Percentiles rank a stretch among this genome's conserved stretches.
Evolutionary conservation across 177 flowering plant genomes (phyloP).

Genomic region (Vitis hybrid): DNA sequence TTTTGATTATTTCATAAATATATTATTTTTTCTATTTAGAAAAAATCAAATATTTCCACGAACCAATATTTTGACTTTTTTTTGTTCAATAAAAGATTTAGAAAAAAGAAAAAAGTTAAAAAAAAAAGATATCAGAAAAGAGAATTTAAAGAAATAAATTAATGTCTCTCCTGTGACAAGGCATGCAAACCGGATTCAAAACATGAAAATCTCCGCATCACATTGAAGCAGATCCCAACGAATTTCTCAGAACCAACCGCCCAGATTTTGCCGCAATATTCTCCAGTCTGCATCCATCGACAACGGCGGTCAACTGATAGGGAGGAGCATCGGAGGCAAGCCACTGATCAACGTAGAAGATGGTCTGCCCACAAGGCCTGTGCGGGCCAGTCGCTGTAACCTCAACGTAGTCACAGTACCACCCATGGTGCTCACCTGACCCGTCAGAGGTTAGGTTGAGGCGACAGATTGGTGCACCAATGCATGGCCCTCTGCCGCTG

Average conservation of each 20-base stretch:
- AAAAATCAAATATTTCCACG: no score
- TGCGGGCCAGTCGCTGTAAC: conserved; percentile 66
- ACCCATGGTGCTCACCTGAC: conserved; percentile 52
- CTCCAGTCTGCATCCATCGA: conserved; percentile 33
- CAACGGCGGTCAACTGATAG: conserved; percentile 30
- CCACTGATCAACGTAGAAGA: conserved; percentile 62
- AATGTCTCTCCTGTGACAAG: no score
- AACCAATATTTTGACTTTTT: no score
- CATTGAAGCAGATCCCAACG: not conserved
- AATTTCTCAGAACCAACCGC: conserved; percentile 21
- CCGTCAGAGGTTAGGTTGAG: conserved; percentile 73
- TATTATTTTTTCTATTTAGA: no score
- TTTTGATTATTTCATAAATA: no score
- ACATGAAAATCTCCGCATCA: no score
- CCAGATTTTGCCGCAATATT: not conserved
- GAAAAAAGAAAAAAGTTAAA: no score
- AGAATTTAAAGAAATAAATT: no score
- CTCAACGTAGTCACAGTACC: conserved; percentile 65
- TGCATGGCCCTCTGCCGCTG: conserved; percentile 57
- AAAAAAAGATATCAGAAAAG: no score
- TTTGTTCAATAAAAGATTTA: no score
- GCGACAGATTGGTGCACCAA: conserved; percentile 45
- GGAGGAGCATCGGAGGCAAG: conserved; percentile 54
- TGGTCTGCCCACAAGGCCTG: conserved; percentile 37
- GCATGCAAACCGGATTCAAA: no score